A percentile compares a stretch with the other conserved stretches of the same genome.
phyloP scores from a whole-genome alignment of 1,284 basidiomycete species.

The Cutaneotrichosporon cyanovorans region DNA sequence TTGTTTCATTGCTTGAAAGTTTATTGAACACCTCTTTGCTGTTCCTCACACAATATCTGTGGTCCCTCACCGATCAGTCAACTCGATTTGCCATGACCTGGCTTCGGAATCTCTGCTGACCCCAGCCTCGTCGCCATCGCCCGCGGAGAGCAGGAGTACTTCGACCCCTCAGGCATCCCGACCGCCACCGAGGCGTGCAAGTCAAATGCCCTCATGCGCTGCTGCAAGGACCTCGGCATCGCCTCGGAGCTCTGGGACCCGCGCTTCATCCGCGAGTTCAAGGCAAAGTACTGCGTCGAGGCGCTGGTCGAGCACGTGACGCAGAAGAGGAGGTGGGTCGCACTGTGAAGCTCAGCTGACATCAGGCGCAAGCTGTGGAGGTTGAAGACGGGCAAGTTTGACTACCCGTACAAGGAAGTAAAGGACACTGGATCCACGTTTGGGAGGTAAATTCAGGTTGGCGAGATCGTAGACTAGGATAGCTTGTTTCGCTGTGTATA shows the following conservation, averaged over 20 bases:
- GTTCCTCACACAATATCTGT: neutral
- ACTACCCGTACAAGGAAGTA: constrained; percentile 73
- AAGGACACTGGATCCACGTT: too few species aligned
- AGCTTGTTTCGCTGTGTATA: too few species aligned
- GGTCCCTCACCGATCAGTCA: neutral
- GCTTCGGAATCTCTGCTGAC: neutral
- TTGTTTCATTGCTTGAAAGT: neutral
- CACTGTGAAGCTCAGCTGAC: constrained; percentile 6
- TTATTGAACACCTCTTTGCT: neutral
- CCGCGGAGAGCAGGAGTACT: constrained; percentile 94
- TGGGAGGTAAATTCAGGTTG: too few species aligned
- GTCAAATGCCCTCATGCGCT: constrained; percentile 94
- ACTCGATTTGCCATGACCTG: neutral
- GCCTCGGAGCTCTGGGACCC: constrained; percentile 98
- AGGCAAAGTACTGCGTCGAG: constrained; percentile 72
- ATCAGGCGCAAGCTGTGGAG: constrained; percentile 81
- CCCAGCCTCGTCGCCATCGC: constrained; percentile 78
- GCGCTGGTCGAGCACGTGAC: constrained; percentile 73
- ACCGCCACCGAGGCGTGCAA: constrained; percentile 95
- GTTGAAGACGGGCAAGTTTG: constrained; percentile 75
- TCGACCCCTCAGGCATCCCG: constrained; percentile 80
- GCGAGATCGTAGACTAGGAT: too few species aligned
- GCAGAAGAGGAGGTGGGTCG: constrained; percentile 78
- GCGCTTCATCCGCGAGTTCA: constrained; percentile 89
- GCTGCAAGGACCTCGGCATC: constrained; percentile 93